phyloP scores from a whole-genome alignment of 805 yeast species.

The Teunomyces lycoperdinae region DNA sequence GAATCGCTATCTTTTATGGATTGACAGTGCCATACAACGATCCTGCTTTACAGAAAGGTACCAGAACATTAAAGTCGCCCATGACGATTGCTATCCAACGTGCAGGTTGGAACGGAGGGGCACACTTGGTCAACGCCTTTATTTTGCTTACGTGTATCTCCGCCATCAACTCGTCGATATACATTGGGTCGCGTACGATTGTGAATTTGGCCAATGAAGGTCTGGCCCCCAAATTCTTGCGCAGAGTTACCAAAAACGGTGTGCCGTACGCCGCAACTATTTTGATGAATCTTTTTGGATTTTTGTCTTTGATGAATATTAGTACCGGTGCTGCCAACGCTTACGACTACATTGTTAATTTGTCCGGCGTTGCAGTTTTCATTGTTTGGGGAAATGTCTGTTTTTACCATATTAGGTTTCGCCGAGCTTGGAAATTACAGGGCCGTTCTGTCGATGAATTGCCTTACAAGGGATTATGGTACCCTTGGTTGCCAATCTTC shows the following conservation, averaged over 20 bases:
- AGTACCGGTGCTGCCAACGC: slow-evolving; percentile 60
- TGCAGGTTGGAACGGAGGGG: slow-evolving; percentile 43
- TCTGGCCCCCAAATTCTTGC: slow-evolving; percentile 55
- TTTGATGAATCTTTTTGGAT: slow-evolving; percentile 52
- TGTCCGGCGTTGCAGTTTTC: slow-evolving; percentile 66
- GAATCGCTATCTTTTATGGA: slow-evolving; percentile 55
- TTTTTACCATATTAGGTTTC: slow-evolving; percentile 54
- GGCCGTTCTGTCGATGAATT: slow-evolving; percentile 33
- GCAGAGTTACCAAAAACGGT: slow-evolving; percentile 52
- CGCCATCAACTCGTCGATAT: slow-evolving; percentile 68
- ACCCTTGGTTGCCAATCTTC: slow-evolving; percentile 49
- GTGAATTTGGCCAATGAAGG: slow-evolving; percentile 62
- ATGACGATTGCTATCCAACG: slow-evolving; percentile 37
- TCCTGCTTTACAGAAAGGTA: slow-evolving; percentile 38
- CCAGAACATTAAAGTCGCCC: slow-evolving; percentile 42
- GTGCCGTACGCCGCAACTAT: slow-evolving; percentile 63
- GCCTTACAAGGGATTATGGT: slow-evolving; percentile 39
- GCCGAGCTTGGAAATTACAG: slow-evolving; percentile 41
- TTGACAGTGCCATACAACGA: slow-evolving; percentile 57
- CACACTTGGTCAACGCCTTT: slow-evolving; percentile 59
- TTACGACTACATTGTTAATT: slow-evolving; percentile 56
- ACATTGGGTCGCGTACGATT: slow-evolving; percentile 65
- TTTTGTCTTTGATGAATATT: slow-evolving; percentile 54
- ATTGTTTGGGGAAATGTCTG: slow-evolving; percentile 66
- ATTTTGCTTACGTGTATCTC: slow-evolving; percentile 62